Evolutionary conservation across 2,329 filamentous ascomycete species (phyloP).

Genomic region (Trichoderma brevicompactum): DNA sequence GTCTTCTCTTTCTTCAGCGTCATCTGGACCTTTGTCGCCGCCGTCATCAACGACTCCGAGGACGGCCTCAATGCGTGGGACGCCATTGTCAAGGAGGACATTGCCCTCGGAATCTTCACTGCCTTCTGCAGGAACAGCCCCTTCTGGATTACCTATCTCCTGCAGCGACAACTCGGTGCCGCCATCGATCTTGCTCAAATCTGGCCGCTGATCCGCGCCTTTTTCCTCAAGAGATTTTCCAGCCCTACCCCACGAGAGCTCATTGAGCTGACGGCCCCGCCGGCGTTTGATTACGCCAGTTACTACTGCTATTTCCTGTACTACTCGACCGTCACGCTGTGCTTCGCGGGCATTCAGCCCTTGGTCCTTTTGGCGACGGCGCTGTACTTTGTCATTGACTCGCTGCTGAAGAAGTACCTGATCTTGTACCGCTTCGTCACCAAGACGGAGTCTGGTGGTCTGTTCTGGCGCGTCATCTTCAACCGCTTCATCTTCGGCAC

Average conservation of each 20-base stretch:
- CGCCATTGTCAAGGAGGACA: slow-evolving; percentile 66
- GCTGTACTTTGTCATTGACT: slow-evolving; percentile 86
- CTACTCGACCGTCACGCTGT: slow-evolving; percentile 87
- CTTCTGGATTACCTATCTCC: slow-evolving; percentile 92
- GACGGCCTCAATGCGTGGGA: slow-evolving; percentile 67
- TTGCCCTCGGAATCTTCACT: slow-evolving; percentile 68
- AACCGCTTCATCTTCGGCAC: slow-evolving; percentile 88
- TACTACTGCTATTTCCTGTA: slow-evolving; percentile 99
- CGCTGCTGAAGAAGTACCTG: slow-evolving; percentile 92
- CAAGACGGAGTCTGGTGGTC: slow-evolving; percentile 92
- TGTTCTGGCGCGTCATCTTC: slow-evolving; percentile 89
- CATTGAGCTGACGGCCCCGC: slow-evolving; percentile 91
- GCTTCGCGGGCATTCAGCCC: slow-evolving; percentile 83
- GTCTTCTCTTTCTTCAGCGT: slow-evolving; percentile 92
- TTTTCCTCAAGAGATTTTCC: slow-evolving; percentile 81
- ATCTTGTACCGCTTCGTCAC: slow-evolving; percentile 94
- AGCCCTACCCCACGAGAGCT: slow-evolving; percentile 87
- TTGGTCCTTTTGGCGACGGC: slow-evolving; percentile 84
- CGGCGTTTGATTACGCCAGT: slow-evolving; percentile 89
- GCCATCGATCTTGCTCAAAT: slow-evolving; percentile 93
- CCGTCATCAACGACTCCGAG: slow-evolving; percentile 63
- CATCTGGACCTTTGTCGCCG: slow-evolving; percentile 72
- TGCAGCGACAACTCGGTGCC: slow-evolving; percentile 91
- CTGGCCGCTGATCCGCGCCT: slow-evolving; percentile 81
- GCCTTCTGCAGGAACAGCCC: slow-evolving; percentile 80